Base-by-base conservation (phyloP, 2,329 filamentous ascomycete genomes). In the Atkinsonella hypoxylon region DNA sequence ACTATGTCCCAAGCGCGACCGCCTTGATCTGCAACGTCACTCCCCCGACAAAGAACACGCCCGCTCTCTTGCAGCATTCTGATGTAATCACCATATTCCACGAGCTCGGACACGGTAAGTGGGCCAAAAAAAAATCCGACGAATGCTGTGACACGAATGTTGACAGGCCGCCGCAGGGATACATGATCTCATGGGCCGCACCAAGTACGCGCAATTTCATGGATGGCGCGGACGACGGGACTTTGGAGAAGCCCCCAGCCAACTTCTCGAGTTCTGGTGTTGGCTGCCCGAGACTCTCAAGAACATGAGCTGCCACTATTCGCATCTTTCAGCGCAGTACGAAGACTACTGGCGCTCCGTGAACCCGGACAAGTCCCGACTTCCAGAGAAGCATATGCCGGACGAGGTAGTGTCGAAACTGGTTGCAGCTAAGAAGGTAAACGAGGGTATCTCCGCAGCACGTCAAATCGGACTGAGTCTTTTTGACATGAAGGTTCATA, bases 341-440 rank as follows among this genome's bases (percentile, higher is more conserved):
- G 11, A 26, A 22, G 11, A 17, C 12, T 20, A 45, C 42, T 45
- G 42, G 42, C n/a, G 11, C 8, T 12, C 20, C 11, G 13, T 45
- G 42, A 45, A 45, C n/a, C 42, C 42, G 15, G 30, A 45, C 20
- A 30, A 6, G 42, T 26, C 12, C 13, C 43, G 30, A 12, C 20
- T 43, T 17, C 32, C 69, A 70, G 1, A 58, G 64, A 2, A 64
- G 68, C 63, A 66, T 26, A 71, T 76, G 32, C 69, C 73, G 1
- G 70, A 75, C 53, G 68, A 72, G 7, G 61, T 76, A 26, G 71
- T 77, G 41, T 58, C 67, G 15, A 74, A 71, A 49, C 59, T 78
- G 40, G 69, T 75, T 55, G 69, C 68, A 43, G 72, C 73, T 18
- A 76, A 75, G 59, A 69, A 74, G 58, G 67, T 75, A 55, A 76